Base-by-base conservation (phyloP, 176 grass and related monocot genomes). In the Bromus sterilis region DNA sequence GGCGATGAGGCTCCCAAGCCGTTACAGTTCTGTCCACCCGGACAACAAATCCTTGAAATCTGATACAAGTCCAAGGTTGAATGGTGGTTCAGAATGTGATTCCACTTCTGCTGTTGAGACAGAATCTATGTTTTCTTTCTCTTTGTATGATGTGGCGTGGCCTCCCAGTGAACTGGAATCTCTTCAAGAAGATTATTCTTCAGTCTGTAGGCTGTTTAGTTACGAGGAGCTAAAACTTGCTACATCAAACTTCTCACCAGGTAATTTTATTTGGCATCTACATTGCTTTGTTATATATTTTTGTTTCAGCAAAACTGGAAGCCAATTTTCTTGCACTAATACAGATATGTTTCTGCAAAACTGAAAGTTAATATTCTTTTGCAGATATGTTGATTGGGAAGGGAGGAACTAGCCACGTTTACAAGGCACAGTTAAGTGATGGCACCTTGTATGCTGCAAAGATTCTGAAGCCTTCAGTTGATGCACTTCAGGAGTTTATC, bases 351-450 rank as follows among this genome's bases (percentile, higher is more conserved):
- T 79, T 75, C 35, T 3, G 46, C 39, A 37, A 61, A 37, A 23
- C 5, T 56, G 14, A 43, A 46, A 11, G 0, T 15, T 79, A 56
- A 20, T 62, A 71, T 89, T 77, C 13, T 80, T 77, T 44, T 28
- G 85, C 79, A 99, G 97, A 92, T 41, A 99, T 95, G 68, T 77
- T 99, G 49, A 93, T 96, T 65, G 97, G 97, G 53, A 99, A 99
- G 51, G 97, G 97, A 42, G 97, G 97, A 69, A 93, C 83, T 18
- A 99, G 97, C 80, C 84, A 74, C 67, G 97, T 99, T 49, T 99
- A 96, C 57, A 99, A 89, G 85, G 97, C 91, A 58, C 69, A 63
- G 0, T 70, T 99, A 70, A 15, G 28, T 35, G 91, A 99, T 29
- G 89, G 82, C 29, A 87, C 76, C 34, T 63, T 90, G 42, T 87